phyloP scores from a whole-genome alignment of 2,329 filamentous ascomycete species.

The Hansfordia pulvinata region DNA sequence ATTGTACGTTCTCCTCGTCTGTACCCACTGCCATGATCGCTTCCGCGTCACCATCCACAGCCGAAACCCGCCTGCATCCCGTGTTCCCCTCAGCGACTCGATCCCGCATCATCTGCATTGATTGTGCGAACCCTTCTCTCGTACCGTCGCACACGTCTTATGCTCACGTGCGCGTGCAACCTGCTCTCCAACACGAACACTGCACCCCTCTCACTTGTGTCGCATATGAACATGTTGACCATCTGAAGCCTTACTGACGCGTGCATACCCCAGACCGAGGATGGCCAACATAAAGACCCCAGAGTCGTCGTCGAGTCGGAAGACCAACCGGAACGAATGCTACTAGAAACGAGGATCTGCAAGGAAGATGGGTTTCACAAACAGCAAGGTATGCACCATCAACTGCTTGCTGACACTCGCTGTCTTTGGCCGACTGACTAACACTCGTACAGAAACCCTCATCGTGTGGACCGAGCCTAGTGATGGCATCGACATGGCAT shows the following conservation, averaged over 20 bases:
- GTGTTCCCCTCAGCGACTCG: too few relatives aligned
- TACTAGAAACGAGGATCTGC: conserved; percentile 80
- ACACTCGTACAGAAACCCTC: conserved; percentile 90
- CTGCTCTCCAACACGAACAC: too few relatives aligned
- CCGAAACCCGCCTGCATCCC: conserved; percentile 5
- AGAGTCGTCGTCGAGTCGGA: conserved; percentile 87
- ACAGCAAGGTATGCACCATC: conserved; percentile 62
- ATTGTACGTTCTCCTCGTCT: conserved; percentile 40
- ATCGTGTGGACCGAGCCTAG: conserved; percentile 91
- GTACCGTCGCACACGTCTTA: too few relatives aligned
- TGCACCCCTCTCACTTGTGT: too few relatives aligned
- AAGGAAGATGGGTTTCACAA: conserved; percentile 97
- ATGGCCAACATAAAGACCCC: conserved; percentile 60
- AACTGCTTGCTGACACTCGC: conserved; percentile 1
- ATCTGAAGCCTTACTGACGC: too few relatives aligned
- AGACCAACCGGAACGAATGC: conserved; percentile 69
- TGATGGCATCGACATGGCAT: conserved; percentile 86
- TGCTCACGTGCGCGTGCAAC: too few relatives aligned
- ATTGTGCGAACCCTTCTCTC: too few relatives aligned
- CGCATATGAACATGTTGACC: too few relatives aligned
- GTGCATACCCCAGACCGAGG: conserved; percentile 29
- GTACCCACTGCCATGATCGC: conserved; percentile 2
- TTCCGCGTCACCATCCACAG: not conserved
- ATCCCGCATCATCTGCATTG: too few relatives aligned
- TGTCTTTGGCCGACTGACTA: conserved; percentile 5